A percentile compares a stretch with the other conserved stretches of the same genome.
Conservation (phyloP, 768 basidiomycete genomes). For the Rhizopogon sp. region DNA sequence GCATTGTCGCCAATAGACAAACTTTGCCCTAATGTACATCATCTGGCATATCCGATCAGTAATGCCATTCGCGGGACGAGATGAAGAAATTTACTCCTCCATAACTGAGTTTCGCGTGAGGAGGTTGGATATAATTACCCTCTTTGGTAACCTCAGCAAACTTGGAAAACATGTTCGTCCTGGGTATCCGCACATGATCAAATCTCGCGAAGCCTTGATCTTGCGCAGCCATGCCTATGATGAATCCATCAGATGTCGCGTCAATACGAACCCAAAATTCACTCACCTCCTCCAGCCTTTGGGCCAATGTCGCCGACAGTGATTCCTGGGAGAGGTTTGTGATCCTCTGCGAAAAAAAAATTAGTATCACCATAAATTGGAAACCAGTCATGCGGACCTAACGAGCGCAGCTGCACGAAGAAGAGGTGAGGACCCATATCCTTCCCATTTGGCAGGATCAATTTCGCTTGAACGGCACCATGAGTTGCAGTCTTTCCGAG, state of each 20-base stretch:
- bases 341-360: slow-evolving; percentile 40
- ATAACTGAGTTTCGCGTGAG: slow-evolving; percentile 71
- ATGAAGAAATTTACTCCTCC: slow-evolving; percentile 50
- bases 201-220: slow-evolving; percentile 73
- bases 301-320: slow-evolving; percentile 63
- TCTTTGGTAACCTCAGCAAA: slow-evolving; percentile 67
- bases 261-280: too few species aligned
- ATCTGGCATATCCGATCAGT: slow-evolving; percentile 38
- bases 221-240: slow-evolving; percentile 43
- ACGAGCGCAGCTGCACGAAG: slow-evolving; percentile 61
- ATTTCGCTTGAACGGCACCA: slow-evolving; percentile 70
- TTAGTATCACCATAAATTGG: background rate
- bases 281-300: slow-evolving; percentile 28
- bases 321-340: slow-evolving; percentile 56
- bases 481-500: slow-evolving; percentile 71
- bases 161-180: slow-evolving; percentile 68
- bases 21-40: slow-evolving; percentile 69
- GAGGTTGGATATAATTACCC: slow-evolving; percentile 59
- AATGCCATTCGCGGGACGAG: background rate
- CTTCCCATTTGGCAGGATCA: slow-evolving; percentile 56
- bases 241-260: background rate
- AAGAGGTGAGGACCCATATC: slow-evolving; percentile 73
- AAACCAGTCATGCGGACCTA: slow-evolving; percentile 35
- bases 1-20: background rate
- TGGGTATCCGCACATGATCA: slow-evolving; percentile 59